Base-by-base conservation (phyloP, 2,329 filamentous ascomycete species). In the Exophiala oligosperma region DNA sequence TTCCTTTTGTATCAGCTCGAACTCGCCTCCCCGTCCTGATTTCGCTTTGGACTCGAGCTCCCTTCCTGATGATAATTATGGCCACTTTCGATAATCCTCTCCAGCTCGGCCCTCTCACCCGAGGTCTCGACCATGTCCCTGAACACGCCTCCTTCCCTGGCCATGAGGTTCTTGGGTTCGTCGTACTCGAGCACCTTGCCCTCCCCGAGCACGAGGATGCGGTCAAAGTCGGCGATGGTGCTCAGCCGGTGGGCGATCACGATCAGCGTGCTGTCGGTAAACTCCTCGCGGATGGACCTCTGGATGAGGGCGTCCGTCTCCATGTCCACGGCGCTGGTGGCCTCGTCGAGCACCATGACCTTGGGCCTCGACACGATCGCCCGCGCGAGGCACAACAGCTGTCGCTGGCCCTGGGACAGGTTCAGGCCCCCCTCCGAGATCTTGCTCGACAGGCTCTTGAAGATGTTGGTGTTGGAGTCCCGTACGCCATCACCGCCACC, bases 281-380 rank as follows among this genome's bases (percentile, higher is more conserved):
- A 91, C 69, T 90, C 87, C 67, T 88, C 84, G 23, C 88, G 80
- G 65, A 92, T 91, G 51, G 81, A 85, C 4, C 85, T 81, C 74
- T 92, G 89, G 67, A 92, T 92, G 26, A 90, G 79, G 1, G 81
- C 76, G 69, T 92, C 89, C 0, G 89, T 92, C 41, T 81, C 78
- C 86, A 91, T 90, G 71, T 92, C 89, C 2, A 92, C 88, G 0
- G 89, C 88, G 2, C 84, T 87, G 0, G 90, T 93, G 0, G 90
- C 89, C 74, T 92, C 89, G 69, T 93, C 89, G 1, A 92, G 81
- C 1, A 92, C 84, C 83, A 93, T 88, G 66, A 93, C 85, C 69
- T 88, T 88, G 2, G 89, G 88, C 0, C 86, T 81, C 0, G 84
- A 81, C 24, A 91, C 84, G 64, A 91, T 90, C 51, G 86, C 88